phyloP scores from a whole-genome alignment of 768 basidiomycete genomes.

The Lentinula sp. region DNA sequence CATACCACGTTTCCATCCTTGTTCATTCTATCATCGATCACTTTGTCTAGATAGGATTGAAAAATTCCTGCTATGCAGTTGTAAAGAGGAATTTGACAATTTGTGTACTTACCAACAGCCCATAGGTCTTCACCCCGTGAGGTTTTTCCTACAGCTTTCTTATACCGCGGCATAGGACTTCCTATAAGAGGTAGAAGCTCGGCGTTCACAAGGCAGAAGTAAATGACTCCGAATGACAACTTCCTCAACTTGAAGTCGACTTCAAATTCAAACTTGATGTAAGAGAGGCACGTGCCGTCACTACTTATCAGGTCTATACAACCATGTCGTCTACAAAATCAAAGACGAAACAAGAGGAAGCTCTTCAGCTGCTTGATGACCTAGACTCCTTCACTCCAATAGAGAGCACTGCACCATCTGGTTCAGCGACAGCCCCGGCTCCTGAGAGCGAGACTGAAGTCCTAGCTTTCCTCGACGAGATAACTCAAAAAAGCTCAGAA shows the following conservation, averaged over 20 bases:
- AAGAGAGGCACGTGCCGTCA: neutral
- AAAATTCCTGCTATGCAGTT: neutral
- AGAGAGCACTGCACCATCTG: slow-evolving; percentile 14
- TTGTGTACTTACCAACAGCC: neutral
- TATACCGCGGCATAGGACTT: neutral
- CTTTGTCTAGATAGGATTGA: neutral
- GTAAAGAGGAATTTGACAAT: neutral
- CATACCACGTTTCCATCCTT: neutral
- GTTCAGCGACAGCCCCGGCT: slow-evolving; percentile 22
- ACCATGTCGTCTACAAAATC: slow-evolving; percentile 29
- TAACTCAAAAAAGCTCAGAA: slow-evolving; percentile 85
- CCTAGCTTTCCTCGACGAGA: slow-evolving; percentile 90
- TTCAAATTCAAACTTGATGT: no score
- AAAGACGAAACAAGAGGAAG: slow-evolving; percentile 83
- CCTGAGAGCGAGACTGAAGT: slow-evolving; percentile 74
- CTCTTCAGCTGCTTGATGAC: slow-evolving; percentile 89
- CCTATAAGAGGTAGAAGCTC: no score
- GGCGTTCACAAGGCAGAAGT: no score
- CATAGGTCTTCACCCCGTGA: neutral
- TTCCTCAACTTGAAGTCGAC: neutral
- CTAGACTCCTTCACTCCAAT: slow-evolving; percentile 75
- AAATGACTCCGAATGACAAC: no score
- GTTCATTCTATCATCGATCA: neutral
- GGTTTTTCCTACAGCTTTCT: neutral
- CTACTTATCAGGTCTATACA: neutral